Evolutionary conservation across 2,329 filamentous ascomycete species (phyloP).

Genomic region (Cladosporium colombiae): DNA sequence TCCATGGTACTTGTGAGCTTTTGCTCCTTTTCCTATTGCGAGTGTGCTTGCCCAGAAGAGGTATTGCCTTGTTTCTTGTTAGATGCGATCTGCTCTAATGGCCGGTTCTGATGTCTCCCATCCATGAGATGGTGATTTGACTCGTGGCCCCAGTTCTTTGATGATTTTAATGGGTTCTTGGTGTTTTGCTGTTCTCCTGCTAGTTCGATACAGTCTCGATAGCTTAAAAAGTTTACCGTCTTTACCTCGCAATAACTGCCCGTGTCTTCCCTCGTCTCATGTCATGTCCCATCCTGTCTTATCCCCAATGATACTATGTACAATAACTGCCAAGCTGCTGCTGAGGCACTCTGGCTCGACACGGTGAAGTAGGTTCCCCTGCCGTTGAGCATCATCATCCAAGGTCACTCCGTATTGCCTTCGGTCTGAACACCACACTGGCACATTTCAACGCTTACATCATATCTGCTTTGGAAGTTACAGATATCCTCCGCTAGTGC

Average conservation of each 20-base stretch:
- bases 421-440: not conserved
- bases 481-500: not conserved
- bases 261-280: not conserved
- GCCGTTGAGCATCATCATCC: not conserved
- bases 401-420: not conserved
- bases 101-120: slow-evolving; percentile 41
- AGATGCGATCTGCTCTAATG: slow-evolving; percentile 23
- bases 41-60: slow-evolving; percentile 9
- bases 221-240: slow-evolving; percentile 15
- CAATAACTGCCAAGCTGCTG: not conserved
- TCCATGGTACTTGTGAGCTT: slow-evolving; percentile 8
- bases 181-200: not conserved
- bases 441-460: not conserved
- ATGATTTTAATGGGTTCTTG: slow-evolving; percentile 12
- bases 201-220: slow-evolving; percentile 8
- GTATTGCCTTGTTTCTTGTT: slow-evolving; percentile 10
- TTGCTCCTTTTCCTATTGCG: slow-evolving; percentile 16
- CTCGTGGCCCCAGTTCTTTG: slow-evolving; percentile 19
- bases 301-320: not conserved
- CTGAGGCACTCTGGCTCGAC: not conserved
- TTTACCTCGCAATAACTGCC: slow-evolving; percentile 1
- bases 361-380: not conserved
- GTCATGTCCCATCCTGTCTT: not conserved
- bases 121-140: slow-evolving; percentile 13
- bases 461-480: not conserved